Conservation (phyloP, 164 flowering plant genomes). For the Akebia trifoliata region DNA sequence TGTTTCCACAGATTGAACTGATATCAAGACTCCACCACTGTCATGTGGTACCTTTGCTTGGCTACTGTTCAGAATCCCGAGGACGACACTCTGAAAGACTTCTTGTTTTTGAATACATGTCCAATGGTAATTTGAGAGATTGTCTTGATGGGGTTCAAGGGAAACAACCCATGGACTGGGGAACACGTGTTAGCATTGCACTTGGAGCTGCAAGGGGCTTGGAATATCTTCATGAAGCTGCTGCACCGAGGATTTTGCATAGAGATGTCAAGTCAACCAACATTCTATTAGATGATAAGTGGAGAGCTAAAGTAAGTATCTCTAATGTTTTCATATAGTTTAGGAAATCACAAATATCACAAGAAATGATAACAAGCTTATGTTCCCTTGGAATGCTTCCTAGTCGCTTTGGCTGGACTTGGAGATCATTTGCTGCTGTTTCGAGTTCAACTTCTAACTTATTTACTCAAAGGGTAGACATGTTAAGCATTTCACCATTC, state of each 20-base stretch:
- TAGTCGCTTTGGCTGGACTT: too few species aligned
- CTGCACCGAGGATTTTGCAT: conserved; percentile 93
- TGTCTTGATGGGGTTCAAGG: conserved; percentile 57
- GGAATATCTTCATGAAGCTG: conserved; percentile 98
- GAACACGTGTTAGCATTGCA: conserved; percentile 75
- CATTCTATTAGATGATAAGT: conserved; percentile 79
- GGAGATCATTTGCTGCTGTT: too few species aligned
- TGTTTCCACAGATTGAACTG: conserved; percentile 58
- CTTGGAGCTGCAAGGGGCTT: conserved; percentile 96
- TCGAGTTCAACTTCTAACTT: too few species aligned
- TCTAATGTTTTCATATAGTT: neutral
- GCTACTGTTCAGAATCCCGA: conserved; percentile 73
- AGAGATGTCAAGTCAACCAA: conserved; percentile 97
- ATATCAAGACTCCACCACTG: conserved; percentile 87
- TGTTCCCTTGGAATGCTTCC: too few species aligned
- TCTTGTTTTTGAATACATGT: conserved; percentile 79
- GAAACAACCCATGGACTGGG: conserved; percentile 62
- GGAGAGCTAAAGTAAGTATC: conserved; percentile 68
- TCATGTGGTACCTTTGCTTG: conserved; percentile 89
- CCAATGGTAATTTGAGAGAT: conserved; percentile 84
- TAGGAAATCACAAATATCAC: too few species aligned
- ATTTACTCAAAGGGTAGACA: too few species aligned
- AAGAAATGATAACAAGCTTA: too few species aligned
- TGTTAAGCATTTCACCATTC: neutral
- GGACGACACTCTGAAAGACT: conserved; percentile 73